Percentiles rank a stretch among this genome's conserved stretches.
phyloP scores from a whole-genome alignment of 2,329 filamentous ascomycete species.

The Raffaelea albimanens region DNA sequence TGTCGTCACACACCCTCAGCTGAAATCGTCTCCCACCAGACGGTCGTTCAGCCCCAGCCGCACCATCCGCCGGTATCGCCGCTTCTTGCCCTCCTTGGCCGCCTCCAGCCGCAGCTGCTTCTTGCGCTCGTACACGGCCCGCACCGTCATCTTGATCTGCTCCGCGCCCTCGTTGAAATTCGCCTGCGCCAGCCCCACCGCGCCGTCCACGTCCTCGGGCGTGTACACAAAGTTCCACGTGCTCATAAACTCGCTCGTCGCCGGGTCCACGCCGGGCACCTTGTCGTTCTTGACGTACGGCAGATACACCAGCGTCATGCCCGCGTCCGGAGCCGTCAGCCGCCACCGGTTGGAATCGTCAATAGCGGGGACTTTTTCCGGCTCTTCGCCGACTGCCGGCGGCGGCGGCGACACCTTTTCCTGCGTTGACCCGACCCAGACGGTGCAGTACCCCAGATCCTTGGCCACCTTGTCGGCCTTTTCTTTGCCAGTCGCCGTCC shows the following conservation, averaged over 20 bases:
- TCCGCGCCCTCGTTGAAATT: slow-evolving; percentile 81
- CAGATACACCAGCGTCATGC: slow-evolving; percentile 83
- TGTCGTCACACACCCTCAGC: no score
- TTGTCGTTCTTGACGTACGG: slow-evolving; percentile 72
- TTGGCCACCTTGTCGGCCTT: slow-evolving; percentile 33
- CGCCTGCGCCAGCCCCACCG: slow-evolving; percentile 70
- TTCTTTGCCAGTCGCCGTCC: slow-evolving; percentile 10
- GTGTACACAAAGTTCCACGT: slow-evolving; percentile 99
- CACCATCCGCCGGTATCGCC: slow-evolving; percentile 36
- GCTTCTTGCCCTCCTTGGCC: slow-evolving; percentile 20
- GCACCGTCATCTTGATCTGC: slow-evolving; percentile 66
- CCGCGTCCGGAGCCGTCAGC: slow-evolving; percentile 67
- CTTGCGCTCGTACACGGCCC: slow-evolving; percentile 89
- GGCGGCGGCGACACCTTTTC: slow-evolving; percentile 55
- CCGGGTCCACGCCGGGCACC: slow-evolving; percentile 73
- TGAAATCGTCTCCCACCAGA: slow-evolving; percentile 60
- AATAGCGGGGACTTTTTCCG: slow-evolving; percentile 26
- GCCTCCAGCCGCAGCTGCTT: slow-evolving; percentile 54
- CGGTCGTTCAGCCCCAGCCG: slow-evolving; percentile 42
- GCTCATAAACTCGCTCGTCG: slow-evolving; percentile 73
- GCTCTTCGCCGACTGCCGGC: slow-evolving; percentile 30
- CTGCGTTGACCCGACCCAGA: slow-evolving; percentile 83
- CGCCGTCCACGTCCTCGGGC: slow-evolving; percentile 76
- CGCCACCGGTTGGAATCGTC: slow-evolving; percentile 58
- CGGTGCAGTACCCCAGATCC: slow-evolving; percentile 83